phyloP scores from a whole-genome alignment of 2,329 filamentous ascomycete species.

The Orbilia quercus region DNA sequence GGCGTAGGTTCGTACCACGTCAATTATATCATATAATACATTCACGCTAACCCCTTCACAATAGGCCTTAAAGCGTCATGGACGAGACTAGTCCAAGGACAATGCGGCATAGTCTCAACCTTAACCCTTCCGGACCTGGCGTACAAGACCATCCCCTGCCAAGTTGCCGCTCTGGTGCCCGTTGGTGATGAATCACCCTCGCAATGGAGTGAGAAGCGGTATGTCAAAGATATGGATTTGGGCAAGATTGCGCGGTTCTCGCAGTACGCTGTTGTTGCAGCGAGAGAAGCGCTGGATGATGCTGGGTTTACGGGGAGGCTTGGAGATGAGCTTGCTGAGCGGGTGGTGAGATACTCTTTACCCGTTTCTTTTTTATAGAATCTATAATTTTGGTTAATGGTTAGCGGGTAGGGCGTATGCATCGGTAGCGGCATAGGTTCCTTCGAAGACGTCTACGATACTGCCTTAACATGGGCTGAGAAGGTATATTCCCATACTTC shows the following conservation, averaged over 20 bases:
- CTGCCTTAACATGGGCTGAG: slow-evolving; percentile 78
- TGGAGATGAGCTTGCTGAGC: slow-evolving; percentile 73
- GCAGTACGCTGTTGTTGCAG: slow-evolving; percentile 88
- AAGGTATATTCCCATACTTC: slow-evolving; percentile 69
- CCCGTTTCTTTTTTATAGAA: slow-evolving; percentile 1
- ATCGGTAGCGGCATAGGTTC: slow-evolving; percentile 96
- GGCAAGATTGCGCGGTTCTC: slow-evolving; percentile 90
- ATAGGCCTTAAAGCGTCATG: slow-evolving; percentile 78
- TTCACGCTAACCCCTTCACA: slow-evolving; percentile 20
- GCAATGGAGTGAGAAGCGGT: slow-evolving; percentile 58
- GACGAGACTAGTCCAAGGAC: slow-evolving; percentile 80
- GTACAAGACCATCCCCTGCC: slow-evolving; percentile 77
- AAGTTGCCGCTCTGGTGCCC: slow-evolving; percentile 85
- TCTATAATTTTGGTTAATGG: slow-evolving; percentile 1
- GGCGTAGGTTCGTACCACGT: slow-evolving; percentile 73
- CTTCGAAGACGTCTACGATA: slow-evolving; percentile 87
- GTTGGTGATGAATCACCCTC: slow-evolving; percentile 62
- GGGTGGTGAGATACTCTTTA: slow-evolving; percentile 68
- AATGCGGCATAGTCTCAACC: slow-evolving; percentile 83
- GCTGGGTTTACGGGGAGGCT: slow-evolving; percentile 75
- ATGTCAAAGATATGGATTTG: slow-evolving; percentile 66
- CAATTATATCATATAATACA: background rate
- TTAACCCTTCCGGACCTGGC: slow-evolving; percentile 69
- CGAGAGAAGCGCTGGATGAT: slow-evolving; percentile 85
- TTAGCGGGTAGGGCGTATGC: slow-evolving; percentile 74